Evolutionary conservation across 805 yeast genomes (phyloP).

Genomic region (Schizosaccharomyces japonicus): DNA sequence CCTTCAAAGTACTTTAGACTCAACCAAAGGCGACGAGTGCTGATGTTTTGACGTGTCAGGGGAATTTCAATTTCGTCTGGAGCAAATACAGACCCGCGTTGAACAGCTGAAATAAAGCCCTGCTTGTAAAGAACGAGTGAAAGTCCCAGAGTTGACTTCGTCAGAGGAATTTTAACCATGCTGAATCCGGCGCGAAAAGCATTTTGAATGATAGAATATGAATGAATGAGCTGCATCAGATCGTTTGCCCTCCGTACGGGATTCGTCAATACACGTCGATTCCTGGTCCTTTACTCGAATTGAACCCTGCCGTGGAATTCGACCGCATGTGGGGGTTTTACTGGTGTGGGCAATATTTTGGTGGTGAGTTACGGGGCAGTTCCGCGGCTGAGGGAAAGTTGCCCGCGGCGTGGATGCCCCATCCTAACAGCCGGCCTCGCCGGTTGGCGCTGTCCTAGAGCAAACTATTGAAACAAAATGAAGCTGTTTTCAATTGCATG

Average conservation of each 20-base stretch:
- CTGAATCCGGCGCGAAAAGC: constrained; percentile 53
- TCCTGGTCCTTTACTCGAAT: too few species aligned
- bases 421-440: too few species aligned
- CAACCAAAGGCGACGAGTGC: constrained; percentile 74
- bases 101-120: constrained; percentile 67
- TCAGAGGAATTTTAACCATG: constrained; percentile 59
- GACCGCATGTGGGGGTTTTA: too few species aligned
- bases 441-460: too few species aligned
- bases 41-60: constrained; percentile 62
- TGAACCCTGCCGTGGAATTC: too few species aligned
- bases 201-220: constrained; percentile 75
- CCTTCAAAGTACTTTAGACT: constrained; percentile 71
- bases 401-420: too few species aligned
- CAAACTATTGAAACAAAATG: too few species aligned
- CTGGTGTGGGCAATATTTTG: too few species aligned
- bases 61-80: constrained; percentile 44
- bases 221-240: constrained; percentile 52
- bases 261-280: too few species aligned
- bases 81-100: constrained; percentile 60
- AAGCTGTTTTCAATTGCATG: not conserved
- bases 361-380: too few species aligned
- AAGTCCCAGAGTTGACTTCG: constrained; percentile 59
- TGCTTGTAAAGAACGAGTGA: constrained; percentile 70
- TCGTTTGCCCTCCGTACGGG: too few species aligned
- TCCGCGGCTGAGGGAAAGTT: too few species aligned